Conservation (phyloP, 2,329 filamentous ascomycete genomes). For the Aspergillus sp. region DNA sequence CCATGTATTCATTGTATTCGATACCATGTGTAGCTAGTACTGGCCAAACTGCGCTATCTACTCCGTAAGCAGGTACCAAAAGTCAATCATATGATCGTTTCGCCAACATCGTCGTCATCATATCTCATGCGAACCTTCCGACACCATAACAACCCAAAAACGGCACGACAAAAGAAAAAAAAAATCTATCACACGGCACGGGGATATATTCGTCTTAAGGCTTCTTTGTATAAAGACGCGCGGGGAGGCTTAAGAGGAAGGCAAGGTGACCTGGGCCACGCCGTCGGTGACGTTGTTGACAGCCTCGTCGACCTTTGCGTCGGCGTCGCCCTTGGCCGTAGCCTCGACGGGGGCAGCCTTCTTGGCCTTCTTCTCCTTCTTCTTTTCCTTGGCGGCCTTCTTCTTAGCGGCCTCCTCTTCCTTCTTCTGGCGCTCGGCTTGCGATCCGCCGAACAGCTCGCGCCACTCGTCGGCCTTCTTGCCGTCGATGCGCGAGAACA, state of each 20-base stretch:
- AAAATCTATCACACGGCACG: conserved; percentile 3
- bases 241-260: conserved; percentile 30
- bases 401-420: conserved; percentile 43
- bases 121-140: conserved; percentile 2
- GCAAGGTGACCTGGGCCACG: conserved; percentile 41
- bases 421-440: conserved; percentile 65
- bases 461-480: conserved; percentile 84
- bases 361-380: conserved; percentile 9
- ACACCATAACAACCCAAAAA: conserved; percentile 1
- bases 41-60: too few relatives aligned
- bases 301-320: conserved; percentile 27
- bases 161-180: neutral
- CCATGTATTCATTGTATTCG: too few relatives aligned
- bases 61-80: neutral
- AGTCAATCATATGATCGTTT: neutral
- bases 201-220: conserved; percentile 2
- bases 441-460: conserved; percentile 66
- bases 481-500: conserved; percentile 79
- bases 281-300: conserved; percentile 42
- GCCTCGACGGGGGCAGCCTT: conserved; percentile 26
- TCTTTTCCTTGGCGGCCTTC: conserved; percentile 23
- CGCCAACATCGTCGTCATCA: conserved; percentile 1
- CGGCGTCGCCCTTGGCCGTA: conserved; percentile 33
- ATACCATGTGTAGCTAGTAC: too few relatives aligned
- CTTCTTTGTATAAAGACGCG: neutral